Percentiles rank a stretch among this genome's conserved stretches.
Evolutionary conservation across 1,284 basidiomycete genomes (phyloP).

Genomic region (Cutaneotrichosporon mucoides): DNA sequence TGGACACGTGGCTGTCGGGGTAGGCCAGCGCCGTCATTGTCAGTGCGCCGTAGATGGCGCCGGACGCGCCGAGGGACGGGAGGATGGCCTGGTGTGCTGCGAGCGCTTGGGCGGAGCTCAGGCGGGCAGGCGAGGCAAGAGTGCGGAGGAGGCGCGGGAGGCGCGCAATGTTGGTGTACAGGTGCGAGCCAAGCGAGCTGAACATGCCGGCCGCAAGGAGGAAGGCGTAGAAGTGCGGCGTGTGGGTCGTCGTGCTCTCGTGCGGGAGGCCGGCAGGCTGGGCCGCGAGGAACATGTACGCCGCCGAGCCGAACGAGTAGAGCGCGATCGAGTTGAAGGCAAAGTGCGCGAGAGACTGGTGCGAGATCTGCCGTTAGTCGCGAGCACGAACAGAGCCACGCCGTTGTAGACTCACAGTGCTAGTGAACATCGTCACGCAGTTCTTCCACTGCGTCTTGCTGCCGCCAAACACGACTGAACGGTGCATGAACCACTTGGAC

Average conservation of each 20-base stretch:
- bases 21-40: conserved; percentile 73
- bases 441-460: conserved; percentile 29
- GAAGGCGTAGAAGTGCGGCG: conserved; percentile 73
- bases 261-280: conserved; percentile 28
- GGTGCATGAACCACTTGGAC: conserved; percentile 44
- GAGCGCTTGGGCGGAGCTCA: conserved; percentile 47
- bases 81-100: conserved; percentile 54
- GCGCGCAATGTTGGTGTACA: conserved; percentile 61
- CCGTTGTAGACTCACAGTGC: conserved; percentile 21
- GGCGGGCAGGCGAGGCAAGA: conserved; percentile 44
- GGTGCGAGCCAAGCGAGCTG: conserved; percentile 56
- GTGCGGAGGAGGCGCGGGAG: conserved; percentile 62
- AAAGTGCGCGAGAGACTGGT: conserved; percentile 45
- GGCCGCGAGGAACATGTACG: conserved; percentile 38
- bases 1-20: conserved; percentile 68
- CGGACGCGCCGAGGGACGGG: conserved; percentile 75
- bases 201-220: conserved; percentile 46
- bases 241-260: conserved; percentile 60
- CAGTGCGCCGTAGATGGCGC: conserved; percentile 76
- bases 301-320: conserved; percentile 49
- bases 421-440: conserved; percentile 40
- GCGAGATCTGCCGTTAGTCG: conserved; percentile 31
- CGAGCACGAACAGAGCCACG: no score
- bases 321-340: conserved; percentile 52
- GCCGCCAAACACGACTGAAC: conserved; percentile 35